Percentiles rank a stretch among this genome's conserved stretches.
Evolutionary conservation across 1,139 yeast species (phyloP).

Genomic region (Blastobotrys capitulatus): DNA sequence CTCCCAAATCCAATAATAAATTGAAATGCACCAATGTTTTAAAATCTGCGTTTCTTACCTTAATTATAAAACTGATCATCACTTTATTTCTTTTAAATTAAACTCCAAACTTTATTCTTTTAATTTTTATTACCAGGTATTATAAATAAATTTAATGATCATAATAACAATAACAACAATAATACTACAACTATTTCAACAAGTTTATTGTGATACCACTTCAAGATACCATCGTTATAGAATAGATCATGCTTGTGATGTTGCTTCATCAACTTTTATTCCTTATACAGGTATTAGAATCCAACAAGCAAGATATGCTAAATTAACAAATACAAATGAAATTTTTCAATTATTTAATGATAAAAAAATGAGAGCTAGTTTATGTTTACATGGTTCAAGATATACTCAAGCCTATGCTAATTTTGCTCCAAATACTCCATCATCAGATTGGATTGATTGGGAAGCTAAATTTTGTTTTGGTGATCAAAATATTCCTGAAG

Average conservation of each 20-base stretch:
- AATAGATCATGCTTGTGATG: constrained; percentile 22
- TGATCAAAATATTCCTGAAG: constrained; percentile 7
- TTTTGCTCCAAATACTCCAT: neutral
- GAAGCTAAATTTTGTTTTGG: constrained; percentile 17
- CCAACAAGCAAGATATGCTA: constrained; percentile 13
- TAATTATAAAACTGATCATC: too few species aligned
- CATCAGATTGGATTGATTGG: constrained; percentile 19
- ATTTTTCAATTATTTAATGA: neutral
- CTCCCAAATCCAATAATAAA: too few species aligned
- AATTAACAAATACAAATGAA: neutral
- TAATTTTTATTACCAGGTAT: too few species aligned
- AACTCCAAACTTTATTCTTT: too few species aligned
- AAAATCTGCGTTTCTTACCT: neutral
- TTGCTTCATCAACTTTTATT: constrained; percentile 19
- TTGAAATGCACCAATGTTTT: neutral
- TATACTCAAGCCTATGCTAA: constrained; percentile 14
- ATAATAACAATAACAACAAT: neutral
- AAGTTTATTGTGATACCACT: constrained; percentile 1
- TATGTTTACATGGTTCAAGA: constrained; percentile 20
- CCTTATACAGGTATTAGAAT: constrained; percentile 26
- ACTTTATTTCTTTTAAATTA: too few species aligned
- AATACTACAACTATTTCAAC: neutral
- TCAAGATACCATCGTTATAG: constrained; percentile 19
- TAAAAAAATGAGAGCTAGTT: constrained; percentile 13
- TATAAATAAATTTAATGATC: too few species aligned